Base-by-base conservation (phyloP, 805 yeast genomes). In the Ogataea methanolica region DNA sequence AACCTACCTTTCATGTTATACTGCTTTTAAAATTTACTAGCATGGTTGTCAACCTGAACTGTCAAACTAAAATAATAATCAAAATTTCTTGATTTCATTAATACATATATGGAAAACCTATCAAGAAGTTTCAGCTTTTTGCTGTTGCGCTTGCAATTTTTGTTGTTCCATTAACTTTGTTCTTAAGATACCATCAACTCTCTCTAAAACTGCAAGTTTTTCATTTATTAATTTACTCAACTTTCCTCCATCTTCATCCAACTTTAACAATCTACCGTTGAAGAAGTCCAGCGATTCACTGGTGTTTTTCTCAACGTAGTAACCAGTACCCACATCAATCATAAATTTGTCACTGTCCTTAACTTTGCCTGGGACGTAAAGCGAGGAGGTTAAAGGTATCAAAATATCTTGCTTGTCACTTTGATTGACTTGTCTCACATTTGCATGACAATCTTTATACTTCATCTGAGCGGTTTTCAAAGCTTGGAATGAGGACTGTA, bases 281-380 rank as follows among this genome's bases (percentile, higher is more conserved):
- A 88, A 92, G 59, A 89, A 92, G 46, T 64, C 66, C 51, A 79
- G 71, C 1, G 97, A 85, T 41, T 86, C 89, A 7, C 70, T 69
- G 0, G 80, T 78, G 42, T 66, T 66, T 67, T 94, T 94, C 62
- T 89, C 96, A 16, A 90, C 91, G 62, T 78, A 94, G 63, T 94
- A 94, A 2, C 98, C 98, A 0, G 99, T 94, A 34, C 99, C 99
- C 23, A 94, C 83, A 62, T 94, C 99, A 9, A 94, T 96, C 63
- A 94, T 72, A 58, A 85, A 94, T 49, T 76, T 81, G 50, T 83
- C 76, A 44, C 76, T 76, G 48, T 85, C 80, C 39, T 74, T 72
- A 44, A 88, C 75, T 45, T 72, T 78, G 2, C 98, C 99, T 4
- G 97, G 96, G 26, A 94, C 85, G 56, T 94, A 94, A 37, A 94